Evolutionary conservation across 176 grass and related monocot genomes (phyloP).

Genomic region (Zea luxurians): DNA sequence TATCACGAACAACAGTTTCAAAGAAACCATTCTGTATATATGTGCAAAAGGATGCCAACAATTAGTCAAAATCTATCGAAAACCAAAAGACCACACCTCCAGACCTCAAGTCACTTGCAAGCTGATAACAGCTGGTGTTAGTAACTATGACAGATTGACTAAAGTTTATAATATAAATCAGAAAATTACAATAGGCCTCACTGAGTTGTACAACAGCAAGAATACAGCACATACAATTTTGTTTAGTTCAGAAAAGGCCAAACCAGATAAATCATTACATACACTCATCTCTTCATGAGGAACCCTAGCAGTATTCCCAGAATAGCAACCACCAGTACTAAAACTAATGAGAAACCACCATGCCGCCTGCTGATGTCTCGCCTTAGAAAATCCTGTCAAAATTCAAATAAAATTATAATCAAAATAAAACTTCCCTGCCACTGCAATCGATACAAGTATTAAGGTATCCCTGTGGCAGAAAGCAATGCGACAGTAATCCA

Average conservation of each 20-base stretch:
- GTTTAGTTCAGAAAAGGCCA: conserved; percentile 21
- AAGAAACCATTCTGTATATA: conserved; percentile 12
- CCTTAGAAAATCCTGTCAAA: conserved; percentile 65
- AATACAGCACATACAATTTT: conserved; percentile 15
- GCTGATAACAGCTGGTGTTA: conserved; percentile 17
- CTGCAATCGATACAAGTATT: conserved; percentile 13
- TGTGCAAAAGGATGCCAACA: conserved; percentile 25
- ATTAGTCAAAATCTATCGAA: conserved; percentile 6
- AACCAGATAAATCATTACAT: conserved; percentile 26
- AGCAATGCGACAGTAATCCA: background rate
- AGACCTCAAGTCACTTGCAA: conserved; percentile 1
- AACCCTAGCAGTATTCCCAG: conserved; percentile 78
- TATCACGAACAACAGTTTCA: background rate
- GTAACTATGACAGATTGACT: background rate
- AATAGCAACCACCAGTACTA: conserved; percentile 60
- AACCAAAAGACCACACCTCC: conserved; percentile 1
- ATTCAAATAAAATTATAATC: conserved; percentile 24
- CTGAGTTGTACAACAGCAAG: conserved; percentile 43
- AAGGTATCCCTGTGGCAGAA: conserved; percentile 9
- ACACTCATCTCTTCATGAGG: conserved; percentile 66
- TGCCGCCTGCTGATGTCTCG: conserved; percentile 58
- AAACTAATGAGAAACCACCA: conserved; percentile 59
- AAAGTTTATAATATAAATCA: conserved; percentile 36
- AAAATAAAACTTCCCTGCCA: background rate
- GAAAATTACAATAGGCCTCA: conserved; percentile 44